Conservation (phyloP, 2,329 filamentous ascomycete genomes). For the Monilinia fructigena region DNA sequence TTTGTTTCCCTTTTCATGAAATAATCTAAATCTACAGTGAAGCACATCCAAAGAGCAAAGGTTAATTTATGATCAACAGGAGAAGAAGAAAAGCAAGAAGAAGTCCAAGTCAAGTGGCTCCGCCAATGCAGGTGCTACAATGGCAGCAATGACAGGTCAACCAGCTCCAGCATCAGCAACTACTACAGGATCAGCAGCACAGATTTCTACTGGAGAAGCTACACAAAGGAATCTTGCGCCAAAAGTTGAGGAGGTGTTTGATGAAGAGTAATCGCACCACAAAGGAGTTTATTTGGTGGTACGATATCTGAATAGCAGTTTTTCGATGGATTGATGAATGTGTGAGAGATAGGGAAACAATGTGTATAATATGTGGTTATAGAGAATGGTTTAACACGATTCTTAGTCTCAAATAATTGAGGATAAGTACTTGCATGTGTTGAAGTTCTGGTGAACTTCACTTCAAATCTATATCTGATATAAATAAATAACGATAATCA, state of each 20-base stretch:
- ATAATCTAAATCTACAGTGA: not conserved
- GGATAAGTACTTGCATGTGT: not conserved
- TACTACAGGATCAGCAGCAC: constrained; percentile 42
- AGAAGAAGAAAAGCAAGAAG: constrained; percentile 43
- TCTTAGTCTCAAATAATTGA: not conserved
- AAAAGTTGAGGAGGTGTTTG: constrained; percentile 47
- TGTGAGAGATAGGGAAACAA: not conserved
- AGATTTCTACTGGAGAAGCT: constrained; percentile 40
- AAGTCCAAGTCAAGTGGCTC: constrained; percentile 39
- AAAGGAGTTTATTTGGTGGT: not conserved
- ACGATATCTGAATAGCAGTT: not conserved
- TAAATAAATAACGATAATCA: not conserved
- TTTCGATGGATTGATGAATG: not conserved
- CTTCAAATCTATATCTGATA: not conserved
- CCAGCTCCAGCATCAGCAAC: constrained; percentile 39
- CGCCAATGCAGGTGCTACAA: constrained; percentile 35
- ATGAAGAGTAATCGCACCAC: constrained; percentile 35
- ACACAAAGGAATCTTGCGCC: constrained; percentile 45
- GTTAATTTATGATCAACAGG: constrained; percentile 28
- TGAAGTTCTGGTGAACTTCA: not conserved
- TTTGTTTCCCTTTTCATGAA: constrained; percentile 45
- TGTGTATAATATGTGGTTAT: constrained; percentile 3
- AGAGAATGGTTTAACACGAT: not conserved
- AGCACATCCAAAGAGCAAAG: not conserved
- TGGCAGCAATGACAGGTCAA: constrained; percentile 40